Base-by-base conservation (phyloP, 2,329 filamentous ascomycete species). In the Venturia aucupariae region DNA sequence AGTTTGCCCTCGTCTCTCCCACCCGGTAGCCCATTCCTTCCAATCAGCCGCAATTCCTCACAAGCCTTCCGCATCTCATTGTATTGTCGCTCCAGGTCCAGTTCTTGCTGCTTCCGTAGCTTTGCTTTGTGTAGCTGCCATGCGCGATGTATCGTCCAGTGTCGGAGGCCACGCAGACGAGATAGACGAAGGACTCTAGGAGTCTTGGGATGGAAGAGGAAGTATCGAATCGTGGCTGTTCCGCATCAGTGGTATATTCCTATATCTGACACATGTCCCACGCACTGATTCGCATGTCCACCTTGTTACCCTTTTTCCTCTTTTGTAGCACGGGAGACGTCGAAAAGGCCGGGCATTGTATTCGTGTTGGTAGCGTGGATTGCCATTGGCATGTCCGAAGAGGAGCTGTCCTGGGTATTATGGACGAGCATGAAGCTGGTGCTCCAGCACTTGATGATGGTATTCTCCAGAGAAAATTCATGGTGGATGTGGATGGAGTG, bases 121-220 rank as follows among this genome's bases (percentile, higher is more conserved):
- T 89, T 84, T 69, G 87, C 83, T 71, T 87, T 86, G 78, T 88
- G 89, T 38, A 97, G 82, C 71, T 90, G 83, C 91, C 92, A 97
- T 27, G 93, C 93, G 70, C 94, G 92, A 81, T 97, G 92, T 76
- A 99, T 97, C 62, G 94, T 97, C 94, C 94, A 99, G 82, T 99
- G 94, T 59, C 94, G 90, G 68, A 99, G 86, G 76, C 86, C 84
- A 65, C 94, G 87, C 76, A 89, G 89, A 70, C 93, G 91, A 48
- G 86, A 91, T 84, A 97, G 92, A 71, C 91, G 89, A 68, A 99
- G 84, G 0, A 94, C 92, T 15, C 87, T 85, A 0, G 87, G 87
- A 7, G 85, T 89, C 38, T 83, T 77, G 1, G 86, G 86, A 75
- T 90, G 87, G 71, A 82, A 77, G 69, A 90, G 84, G 75, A 87